Evolutionary conservation across 768 basidiomycete genomes (phyloP).

Genomic region (Lactarius akahatsu): DNA sequence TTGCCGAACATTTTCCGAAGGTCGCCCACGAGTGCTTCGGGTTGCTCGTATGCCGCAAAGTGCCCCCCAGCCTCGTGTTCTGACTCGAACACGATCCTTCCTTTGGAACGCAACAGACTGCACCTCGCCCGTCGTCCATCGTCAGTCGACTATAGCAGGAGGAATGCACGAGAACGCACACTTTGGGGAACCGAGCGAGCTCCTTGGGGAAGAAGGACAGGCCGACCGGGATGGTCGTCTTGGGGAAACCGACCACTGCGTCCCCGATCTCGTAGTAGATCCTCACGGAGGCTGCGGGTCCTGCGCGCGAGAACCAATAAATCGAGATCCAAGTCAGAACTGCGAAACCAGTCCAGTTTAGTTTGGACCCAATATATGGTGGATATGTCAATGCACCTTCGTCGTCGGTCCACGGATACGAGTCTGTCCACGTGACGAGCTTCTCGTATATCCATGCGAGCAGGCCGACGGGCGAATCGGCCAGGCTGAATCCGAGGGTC

Average conservation of each 20-base stretch:
- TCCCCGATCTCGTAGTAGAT: slow-evolving; percentile 53
- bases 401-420: slow-evolving; percentile 55
- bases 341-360: slow-evolving; percentile 32
- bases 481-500: slow-evolving; percentile 47
- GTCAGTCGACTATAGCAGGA: background rate
- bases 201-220: slow-evolving; percentile 55
- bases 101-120: slow-evolving; percentile 31
- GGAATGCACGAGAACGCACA: slow-evolving; percentile 36
- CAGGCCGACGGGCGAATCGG: slow-evolving; percentile 54
- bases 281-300: slow-evolving; percentile 55
- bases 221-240: slow-evolving; percentile 44
- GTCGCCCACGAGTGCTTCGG: slow-evolving; percentile 48
- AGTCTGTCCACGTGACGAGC: slow-evolving; percentile 38
- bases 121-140: background rate
- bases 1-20: slow-evolving; percentile 57
- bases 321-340: slow-evolving; percentile 62
- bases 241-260: background rate
- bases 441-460: slow-evolving; percentile 39
- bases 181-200: slow-evolving; percentile 36
- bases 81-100: slow-evolving; percentile 48
- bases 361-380: background rate
- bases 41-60: slow-evolving; percentile 55
- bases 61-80: slow-evolving; percentile 55
- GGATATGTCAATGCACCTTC: slow-evolving; percentile 41
- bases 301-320: slow-evolving; percentile 57